Percentiles rank a stretch among this genome's conserved stretches.
phyloP scores from a whole-genome alignment of 305 asterid genomes.

The Fraxinus velutina region DNA sequence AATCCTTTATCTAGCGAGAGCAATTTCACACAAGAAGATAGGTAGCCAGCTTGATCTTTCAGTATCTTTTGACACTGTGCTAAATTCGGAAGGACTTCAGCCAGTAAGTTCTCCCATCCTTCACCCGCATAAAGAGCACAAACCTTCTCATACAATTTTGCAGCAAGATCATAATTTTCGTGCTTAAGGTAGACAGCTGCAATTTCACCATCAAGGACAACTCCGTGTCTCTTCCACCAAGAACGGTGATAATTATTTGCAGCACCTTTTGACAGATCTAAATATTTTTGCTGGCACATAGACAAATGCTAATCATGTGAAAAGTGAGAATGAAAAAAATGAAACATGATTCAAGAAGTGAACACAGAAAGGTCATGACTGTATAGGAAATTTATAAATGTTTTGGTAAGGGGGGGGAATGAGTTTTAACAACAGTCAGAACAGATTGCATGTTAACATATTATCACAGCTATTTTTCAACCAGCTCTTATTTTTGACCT shows the following conservation, averaged over 20 bases:
- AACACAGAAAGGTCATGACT: constrained; percentile 12
- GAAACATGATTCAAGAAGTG: constrained; percentile 16
- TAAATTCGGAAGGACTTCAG: constrained; percentile 91
- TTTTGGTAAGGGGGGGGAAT: constrained; percentile 10
- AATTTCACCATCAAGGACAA: constrained; percentile 98
- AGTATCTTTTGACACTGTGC: constrained; percentile 95
- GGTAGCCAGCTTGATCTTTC: constrained; percentile 94
- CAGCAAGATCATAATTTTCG: constrained; percentile 77
- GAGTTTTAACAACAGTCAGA: constrained; percentile 19
- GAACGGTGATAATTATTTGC: constrained; percentile 91
- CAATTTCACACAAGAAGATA: constrained; percentile 93
- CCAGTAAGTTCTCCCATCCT: constrained; percentile 96
- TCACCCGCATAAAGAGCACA: constrained; percentile 99
- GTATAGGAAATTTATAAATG: neutral
- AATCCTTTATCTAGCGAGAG: constrained; percentile 83
- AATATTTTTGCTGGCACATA: constrained; percentile 67
- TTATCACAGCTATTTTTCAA: neutral
- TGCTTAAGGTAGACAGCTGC: constrained; percentile 87
- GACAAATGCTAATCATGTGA: constrained; percentile 19
- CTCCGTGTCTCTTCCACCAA: constrained; percentile 99
- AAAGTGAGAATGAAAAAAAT: constrained; percentile 16
- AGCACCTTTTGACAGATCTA: constrained; percentile 94
- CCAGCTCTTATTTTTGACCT: constrained; percentile 8
- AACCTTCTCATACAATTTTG: constrained; percentile 93
- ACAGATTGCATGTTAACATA: neutral